Evolutionary conservation across 495 filamentous ascomycete species (phyloP).

Genomic region (Penicillium turbatum): DNA sequence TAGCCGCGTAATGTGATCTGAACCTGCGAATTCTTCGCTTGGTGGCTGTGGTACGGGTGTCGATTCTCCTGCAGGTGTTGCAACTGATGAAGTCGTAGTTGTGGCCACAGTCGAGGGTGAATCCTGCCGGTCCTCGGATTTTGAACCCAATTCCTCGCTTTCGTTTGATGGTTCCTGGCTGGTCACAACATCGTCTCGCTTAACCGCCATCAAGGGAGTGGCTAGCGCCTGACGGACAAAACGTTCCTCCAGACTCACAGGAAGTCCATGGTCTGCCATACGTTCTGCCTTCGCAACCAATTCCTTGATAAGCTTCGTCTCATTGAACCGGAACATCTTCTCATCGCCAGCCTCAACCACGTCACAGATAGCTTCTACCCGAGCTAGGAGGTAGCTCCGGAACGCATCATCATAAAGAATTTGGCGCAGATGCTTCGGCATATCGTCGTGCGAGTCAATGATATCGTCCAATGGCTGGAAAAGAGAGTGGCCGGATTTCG

Average conservation of each 20-base stretch:
- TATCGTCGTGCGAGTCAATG: constrained; percentile 59
- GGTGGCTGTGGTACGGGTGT: constrained; percentile 29
- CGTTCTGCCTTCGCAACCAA: constrained; percentile 66
- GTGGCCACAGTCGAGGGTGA: constrained; percentile 36
- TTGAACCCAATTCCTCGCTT: constrained; percentile 19
- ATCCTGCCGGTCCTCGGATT: constrained; percentile 28
- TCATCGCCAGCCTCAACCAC: constrained; percentile 77
- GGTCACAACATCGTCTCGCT: constrained; percentile 38
- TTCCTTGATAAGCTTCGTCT: constrained; percentile 61
- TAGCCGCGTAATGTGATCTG: constrained; percentile 52
- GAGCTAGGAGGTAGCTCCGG: constrained; percentile 37
- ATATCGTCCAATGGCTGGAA: constrained; percentile 81
- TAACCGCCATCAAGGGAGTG: constrained; percentile 63
- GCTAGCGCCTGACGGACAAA: constrained; percentile 75
- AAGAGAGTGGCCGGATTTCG: constrained; percentile 42
- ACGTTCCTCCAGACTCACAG: constrained; percentile 77
- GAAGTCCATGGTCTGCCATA: constrained; percentile 62
- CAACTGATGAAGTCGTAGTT: constrained; percentile 35
- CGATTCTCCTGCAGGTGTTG: constrained; percentile 41
- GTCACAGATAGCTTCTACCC: constrained; percentile 69
- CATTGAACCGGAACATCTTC: constrained; percentile 71
- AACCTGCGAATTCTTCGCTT: constrained; percentile 29
- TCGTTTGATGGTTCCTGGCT: constrained; percentile 12
- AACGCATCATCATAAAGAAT: constrained; percentile 50
- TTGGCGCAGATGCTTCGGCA: constrained; percentile 52